Base-by-base conservation (phyloP, 129 eudicot genomes). In the Escallonia rubra region DNA sequence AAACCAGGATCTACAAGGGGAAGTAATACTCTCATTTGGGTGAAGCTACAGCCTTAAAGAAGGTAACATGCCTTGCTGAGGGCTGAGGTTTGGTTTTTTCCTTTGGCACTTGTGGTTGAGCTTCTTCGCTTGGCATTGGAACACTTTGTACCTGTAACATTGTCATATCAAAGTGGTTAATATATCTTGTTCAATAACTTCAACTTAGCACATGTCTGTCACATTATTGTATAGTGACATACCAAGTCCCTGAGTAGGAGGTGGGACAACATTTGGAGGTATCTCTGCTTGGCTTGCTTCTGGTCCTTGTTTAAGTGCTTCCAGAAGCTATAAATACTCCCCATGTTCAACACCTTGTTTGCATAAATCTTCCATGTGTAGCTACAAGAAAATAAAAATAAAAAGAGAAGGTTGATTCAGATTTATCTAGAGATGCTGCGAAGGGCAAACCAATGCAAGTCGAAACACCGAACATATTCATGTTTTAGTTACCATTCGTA, bases 281-380 rank as follows among this genome's bases (percentile, higher is more conserved):
- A 89, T 89, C 95, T 93, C 64, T 86, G 87, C 80, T 89, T 93
- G 3, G 92, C 95, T 65, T 78, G 87, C 76, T 85, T 94, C 93
- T 90, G 90, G 44, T 81, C 88, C 68, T 65, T 90, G 76, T 89
- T 73, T 64, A 90, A 45, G 63, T 70, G 75, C 77, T 77, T 90
- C 99, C 99, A 94, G 45, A 90, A 94, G 16, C 80, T 68, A 64
- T 94, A 94, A 11, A 78, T 72, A 63, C 87, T 80, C 49, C 97
- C 93, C 99, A 90, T 94, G 69, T 94, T 90, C 87, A 94, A 68
- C 71, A 94, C 88, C 79, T 90, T 94, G 63, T 83, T 94, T 23
- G 99, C 99, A 59, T 90, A 90, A 67, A 94, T 94, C 94, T 90
- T 90, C 99, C 99, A 90, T 39, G 99, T 94, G 61, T 89, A 94